These are phyloP conservation scores for Clonostachys solani DNA, from an alignment of 2,329 filamentous ascomycete genomes.

Conservation along the genomic window DNA sequence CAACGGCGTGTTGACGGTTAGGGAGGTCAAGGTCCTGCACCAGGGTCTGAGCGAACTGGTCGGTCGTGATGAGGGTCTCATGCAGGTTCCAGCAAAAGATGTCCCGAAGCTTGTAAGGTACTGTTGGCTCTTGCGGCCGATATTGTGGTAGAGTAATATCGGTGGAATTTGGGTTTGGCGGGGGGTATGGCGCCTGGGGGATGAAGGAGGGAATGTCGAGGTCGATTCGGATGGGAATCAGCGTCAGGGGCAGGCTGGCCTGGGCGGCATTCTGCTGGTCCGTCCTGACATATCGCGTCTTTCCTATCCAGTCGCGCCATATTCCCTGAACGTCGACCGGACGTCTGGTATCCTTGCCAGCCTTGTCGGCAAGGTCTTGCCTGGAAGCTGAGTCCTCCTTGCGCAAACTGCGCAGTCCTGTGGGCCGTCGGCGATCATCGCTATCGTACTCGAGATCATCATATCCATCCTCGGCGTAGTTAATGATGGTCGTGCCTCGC, in stretches of 20 bases:
- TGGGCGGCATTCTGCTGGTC: slow-evolving; percentile 60
- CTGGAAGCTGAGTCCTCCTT: slow-evolving; percentile 66
- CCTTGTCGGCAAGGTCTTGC: slow-evolving; percentile 65
- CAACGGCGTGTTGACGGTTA: slow-evolving; percentile 62
- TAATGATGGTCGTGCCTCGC: slow-evolving; percentile 92
- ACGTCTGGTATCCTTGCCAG: slow-evolving; percentile 74
- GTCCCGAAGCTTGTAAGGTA: slow-evolving; percentile 85
- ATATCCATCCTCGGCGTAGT: slow-evolving; percentile 95
- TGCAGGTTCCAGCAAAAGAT: slow-evolving; percentile 98
- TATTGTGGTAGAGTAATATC: slow-evolving; percentile 77
- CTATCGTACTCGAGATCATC: slow-evolving; percentile 75
- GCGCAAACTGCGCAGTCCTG: slow-evolving; percentile 77
- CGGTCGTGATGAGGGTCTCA: slow-evolving; percentile 88
- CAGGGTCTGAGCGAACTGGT: slow-evolving; percentile 87
- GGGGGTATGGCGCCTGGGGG: slow-evolving; percentile 57
- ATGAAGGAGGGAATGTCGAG: slow-evolving; percentile 81
- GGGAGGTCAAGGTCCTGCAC: slow-evolving; percentile 93
- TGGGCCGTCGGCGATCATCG: slow-evolving; percentile 75
- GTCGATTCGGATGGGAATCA: slow-evolving; percentile 96
- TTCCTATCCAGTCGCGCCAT: slow-evolving; percentile 94
- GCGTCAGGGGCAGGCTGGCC: slow-evolving; percentile 76
- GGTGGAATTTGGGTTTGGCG: slow-evolving; percentile 56
- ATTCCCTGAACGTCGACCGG: slow-evolving; percentile 86
- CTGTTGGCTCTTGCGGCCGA: slow-evolving; percentile 71
- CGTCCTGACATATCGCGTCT: slow-evolving; percentile 50